Conservation (phyloP, 202 grass and related monocot genomes). For the Cymbopogon flexuosus region DNA sequence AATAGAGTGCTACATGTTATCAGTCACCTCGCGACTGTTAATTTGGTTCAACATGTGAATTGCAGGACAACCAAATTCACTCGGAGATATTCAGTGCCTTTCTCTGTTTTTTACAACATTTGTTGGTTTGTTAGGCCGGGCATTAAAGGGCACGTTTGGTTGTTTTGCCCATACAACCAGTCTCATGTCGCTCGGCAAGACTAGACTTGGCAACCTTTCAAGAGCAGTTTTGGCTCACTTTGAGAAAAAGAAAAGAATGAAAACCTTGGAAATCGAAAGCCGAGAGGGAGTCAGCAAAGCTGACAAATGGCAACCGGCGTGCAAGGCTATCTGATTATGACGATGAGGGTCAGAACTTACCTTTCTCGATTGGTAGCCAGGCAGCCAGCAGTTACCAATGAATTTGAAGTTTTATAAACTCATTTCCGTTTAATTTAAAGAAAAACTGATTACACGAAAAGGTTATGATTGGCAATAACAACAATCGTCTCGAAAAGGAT, state of each 20-base stretch:
- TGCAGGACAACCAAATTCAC: too few species aligned
- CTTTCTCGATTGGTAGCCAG: too few species aligned
- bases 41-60: not conserved
- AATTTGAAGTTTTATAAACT: not conserved
- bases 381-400: too few species aligned
- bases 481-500: not conserved
- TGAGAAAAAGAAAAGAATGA: too few species aligned
- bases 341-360: too few species aligned
- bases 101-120: not conserved
- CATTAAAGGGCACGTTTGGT: not conserved
- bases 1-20: not conserved
- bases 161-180: not conserved
- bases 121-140: not conserved
- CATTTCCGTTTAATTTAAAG: too few species aligned
- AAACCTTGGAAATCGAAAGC: not conserved
- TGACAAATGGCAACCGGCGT: too few species aligned
- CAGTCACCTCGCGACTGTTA: too few species aligned
- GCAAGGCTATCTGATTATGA: too few species aligned
- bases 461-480: not conserved
- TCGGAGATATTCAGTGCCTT: not conserved
- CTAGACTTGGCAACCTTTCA: not conserved
- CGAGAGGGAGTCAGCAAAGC: not conserved
- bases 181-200: not conserved
- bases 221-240: not conserved
- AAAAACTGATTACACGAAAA: not conserved